A percentile compares a stretch with the other conserved stretches of the same genome.
Conservation (phyloP, 2,329 filamentous ascomycete species). For the Paraconiothyrium sp. region DNA sequence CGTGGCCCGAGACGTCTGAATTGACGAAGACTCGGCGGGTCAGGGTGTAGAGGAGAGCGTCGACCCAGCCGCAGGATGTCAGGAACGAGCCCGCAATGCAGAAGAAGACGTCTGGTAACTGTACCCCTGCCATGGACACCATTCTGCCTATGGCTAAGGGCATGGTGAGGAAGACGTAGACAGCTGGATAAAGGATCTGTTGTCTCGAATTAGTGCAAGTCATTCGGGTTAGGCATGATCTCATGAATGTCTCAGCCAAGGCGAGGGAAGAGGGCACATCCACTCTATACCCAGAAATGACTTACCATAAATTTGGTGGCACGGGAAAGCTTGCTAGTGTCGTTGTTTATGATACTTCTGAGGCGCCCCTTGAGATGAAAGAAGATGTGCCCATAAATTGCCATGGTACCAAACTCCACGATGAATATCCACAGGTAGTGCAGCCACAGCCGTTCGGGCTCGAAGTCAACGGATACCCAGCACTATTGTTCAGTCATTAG, state of each 20-base stretch:
- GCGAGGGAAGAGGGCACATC: background rate
- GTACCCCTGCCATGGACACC: constrained; percentile 47
- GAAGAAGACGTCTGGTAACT: constrained; percentile 64
- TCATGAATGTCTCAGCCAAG: background rate
- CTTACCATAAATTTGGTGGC: constrained; percentile 63
- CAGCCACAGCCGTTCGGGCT: constrained; percentile 58
- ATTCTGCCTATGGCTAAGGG: constrained; percentile 64
- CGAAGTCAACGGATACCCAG: constrained; percentile 58
- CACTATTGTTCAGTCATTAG: constrained; percentile 49
- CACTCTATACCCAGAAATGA: background rate
- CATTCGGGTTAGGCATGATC: background rate
- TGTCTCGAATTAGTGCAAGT: background rate
- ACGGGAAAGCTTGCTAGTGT: constrained; percentile 46
- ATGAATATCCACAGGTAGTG: constrained; percentile 66
- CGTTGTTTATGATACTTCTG: constrained; percentile 46
- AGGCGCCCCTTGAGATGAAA: constrained; percentile 59
- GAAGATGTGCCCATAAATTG: constrained; percentile 60
- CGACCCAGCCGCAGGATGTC: constrained; percentile 57
- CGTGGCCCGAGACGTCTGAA: constrained; percentile 39
- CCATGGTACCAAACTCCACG: constrained; percentile 61
- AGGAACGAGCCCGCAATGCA: constrained; percentile 69
- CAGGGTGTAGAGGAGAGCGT: constrained; percentile 54
- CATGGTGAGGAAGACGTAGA: constrained; percentile 72
- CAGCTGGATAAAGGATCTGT: constrained; percentile 68
- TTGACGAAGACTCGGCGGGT: constrained; percentile 53